Evolutionary conservation across 257 asterid species (phyloP), one percentile per base, ranked within the genome.

Genomic region (Petrea volubilis): DNA sequence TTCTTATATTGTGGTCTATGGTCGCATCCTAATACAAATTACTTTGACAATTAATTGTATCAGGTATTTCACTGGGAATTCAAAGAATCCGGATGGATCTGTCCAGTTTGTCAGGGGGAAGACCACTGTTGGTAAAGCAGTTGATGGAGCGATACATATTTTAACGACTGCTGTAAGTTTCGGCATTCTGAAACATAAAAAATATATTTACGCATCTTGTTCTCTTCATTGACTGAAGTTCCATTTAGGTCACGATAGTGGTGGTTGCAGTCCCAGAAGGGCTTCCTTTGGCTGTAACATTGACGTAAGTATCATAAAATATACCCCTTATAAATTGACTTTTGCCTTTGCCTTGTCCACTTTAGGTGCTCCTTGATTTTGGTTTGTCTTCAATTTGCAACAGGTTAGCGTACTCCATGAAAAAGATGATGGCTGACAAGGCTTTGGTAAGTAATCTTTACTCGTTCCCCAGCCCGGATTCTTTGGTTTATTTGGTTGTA

Each of bases 251-350:
- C 68, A 91, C 97, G n/a, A 94, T 94, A 57, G 99, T 94, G 71
- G 99, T 94, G 51, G 96, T 94, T 64, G 98, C 98, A 33, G 97
- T 91, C 71, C 98, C 98, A 10, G 98, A 94, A 86, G 98, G 98
- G 78, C 96, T 94, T 70, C 98, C 98, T 15, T 80, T 94, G 81
- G 98, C 98, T 31, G 98, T 94, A 71, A 94, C 98, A 65, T 81
- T 94, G 88, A 91, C 97, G 98, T 87, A 82, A 85, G 96, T 78
- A 64, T 68, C 66, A 70, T 6, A 50, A 64, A 68, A 36, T 41
- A 47, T 52, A 23, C 59, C 33, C 20, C 59, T 56, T 50, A 46
- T 58, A 17, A 14, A 47, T 67, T 25, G 11, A 34, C 21, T 70
- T 13, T 18, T 60, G 34, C 64, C 28, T 41, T 23, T 78, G 51